Evolutionary conservation across 768 basidiomycete species (phyloP).

Genomic region (Trametes meyenii): DNA sequence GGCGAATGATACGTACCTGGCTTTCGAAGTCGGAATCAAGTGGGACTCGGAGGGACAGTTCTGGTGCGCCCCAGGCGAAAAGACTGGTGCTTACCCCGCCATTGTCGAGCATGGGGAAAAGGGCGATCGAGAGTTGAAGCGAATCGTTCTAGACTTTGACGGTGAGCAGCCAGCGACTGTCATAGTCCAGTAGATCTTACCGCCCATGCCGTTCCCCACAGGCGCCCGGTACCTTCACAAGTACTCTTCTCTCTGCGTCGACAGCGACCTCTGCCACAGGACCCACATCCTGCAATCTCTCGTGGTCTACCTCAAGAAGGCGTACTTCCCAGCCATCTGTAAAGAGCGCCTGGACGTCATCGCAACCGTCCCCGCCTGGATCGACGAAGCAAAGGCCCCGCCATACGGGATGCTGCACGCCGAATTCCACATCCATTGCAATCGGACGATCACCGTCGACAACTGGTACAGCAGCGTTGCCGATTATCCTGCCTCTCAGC

Average conservation of each 20-base stretch:
- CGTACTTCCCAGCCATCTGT: conserved; percentile 27
- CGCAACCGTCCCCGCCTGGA: conserved; percentile 31
- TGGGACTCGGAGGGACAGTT: too few relatives aligned
- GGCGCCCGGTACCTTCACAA: conserved; percentile 29
- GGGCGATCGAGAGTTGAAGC: conserved; percentile 23
- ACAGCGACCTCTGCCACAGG: conserved; percentile 12
- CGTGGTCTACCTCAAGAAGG: conserved; percentile 26
- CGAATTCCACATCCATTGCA: conserved; percentile 25
- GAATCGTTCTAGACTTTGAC: conserved; percentile 29
- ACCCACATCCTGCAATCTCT: conserved; percentile 21
- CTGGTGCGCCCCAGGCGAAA: too few relatives aligned
- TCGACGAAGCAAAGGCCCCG: neutral
- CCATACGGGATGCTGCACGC: conserved; percentile 21
- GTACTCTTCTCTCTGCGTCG: conserved; percentile 28
- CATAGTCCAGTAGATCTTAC: neutral
- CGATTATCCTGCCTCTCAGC: neutral
- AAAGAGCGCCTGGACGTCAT: conserved; percentile 27
- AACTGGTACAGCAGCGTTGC: conserved; percentile 1
- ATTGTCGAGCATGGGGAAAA: conserved; percentile 8
- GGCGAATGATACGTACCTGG: too few relatives aligned
- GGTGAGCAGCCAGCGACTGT: conserved; percentile 17
- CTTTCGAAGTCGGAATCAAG: too few relatives aligned
- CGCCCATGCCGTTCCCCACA: neutral
- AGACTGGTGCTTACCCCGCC: neutral
- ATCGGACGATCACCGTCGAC: conserved; percentile 11